phyloP scores from a whole-genome alignment of 495 filamentous ascomycete species.

The Aspergillus olivimuriae region DNA sequence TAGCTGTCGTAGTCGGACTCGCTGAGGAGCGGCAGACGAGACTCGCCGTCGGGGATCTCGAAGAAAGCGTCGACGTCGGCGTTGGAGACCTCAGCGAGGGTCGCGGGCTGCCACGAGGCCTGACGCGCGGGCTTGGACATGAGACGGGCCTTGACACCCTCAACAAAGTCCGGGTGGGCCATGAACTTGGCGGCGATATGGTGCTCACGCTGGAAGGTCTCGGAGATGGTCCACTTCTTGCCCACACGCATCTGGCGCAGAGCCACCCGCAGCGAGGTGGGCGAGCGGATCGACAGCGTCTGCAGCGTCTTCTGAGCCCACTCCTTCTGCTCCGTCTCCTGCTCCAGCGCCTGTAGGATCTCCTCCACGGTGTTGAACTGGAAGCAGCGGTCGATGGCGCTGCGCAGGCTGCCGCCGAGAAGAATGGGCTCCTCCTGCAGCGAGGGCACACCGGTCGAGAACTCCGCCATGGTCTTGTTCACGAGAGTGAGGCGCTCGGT shows the following conservation, averaged over 20 bases:
- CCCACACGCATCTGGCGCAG: slow-evolving; percentile 74
- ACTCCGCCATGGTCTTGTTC: slow-evolving; percentile 87
- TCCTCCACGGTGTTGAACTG: slow-evolving; percentile 55
- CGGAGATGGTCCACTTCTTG: slow-evolving; percentile 63
- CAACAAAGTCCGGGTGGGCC: slow-evolving; percentile 76
- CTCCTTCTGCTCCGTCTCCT: slow-evolving; percentile 45
- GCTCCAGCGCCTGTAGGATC: slow-evolving; percentile 61
- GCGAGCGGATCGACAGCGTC: slow-evolving; percentile 67
- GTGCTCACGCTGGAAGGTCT: slow-evolving; percentile 80
- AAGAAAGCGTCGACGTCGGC: slow-evolving; percentile 57
- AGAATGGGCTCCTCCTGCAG: slow-evolving; percentile 55
- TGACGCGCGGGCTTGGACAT: slow-evolving; percentile 54
- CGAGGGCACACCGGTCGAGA: slow-evolving; percentile 67
- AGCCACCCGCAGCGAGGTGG: slow-evolving; percentile 76
- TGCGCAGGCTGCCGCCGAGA: slow-evolving; percentile 57
- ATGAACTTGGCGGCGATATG: slow-evolving; percentile 78
- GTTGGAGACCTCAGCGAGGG: slow-evolving; percentile 52
- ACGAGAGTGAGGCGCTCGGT: slow-evolving; percentile 60
- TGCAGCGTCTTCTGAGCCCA: slow-evolving; percentile 75
- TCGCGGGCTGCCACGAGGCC: slow-evolving; percentile 66
- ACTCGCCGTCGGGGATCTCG: slow-evolving; percentile 31
- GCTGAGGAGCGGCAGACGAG: slow-evolving; percentile 47
- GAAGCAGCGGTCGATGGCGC: slow-evolving; percentile 83
- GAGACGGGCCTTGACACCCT: slow-evolving; percentile 74
- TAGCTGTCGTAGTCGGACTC: slow-evolving; percentile 56